Evolutionary conservation across 352 stramenopile genomes (phyloP).

Genomic region (Phytopythium vexans): DNA sequence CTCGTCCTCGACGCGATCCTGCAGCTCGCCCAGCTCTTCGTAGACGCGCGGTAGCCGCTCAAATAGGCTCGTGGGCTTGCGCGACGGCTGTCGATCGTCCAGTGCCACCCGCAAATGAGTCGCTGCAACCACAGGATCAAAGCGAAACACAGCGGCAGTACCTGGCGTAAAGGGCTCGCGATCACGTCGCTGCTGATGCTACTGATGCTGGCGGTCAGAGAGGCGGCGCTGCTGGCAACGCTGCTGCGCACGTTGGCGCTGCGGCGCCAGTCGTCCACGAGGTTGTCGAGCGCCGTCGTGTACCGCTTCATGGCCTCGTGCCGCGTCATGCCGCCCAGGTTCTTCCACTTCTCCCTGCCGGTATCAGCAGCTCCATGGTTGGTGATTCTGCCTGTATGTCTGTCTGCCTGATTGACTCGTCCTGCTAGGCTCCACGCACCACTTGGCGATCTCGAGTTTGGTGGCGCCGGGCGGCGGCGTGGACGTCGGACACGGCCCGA

Average conservation of each 20-base stretch:
- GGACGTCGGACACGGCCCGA: constrained; percentile 40
- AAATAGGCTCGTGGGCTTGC: constrained; percentile 56
- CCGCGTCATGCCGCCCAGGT: constrained; percentile 58
- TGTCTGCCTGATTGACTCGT: too few relatives aligned
- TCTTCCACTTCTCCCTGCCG: constrained; percentile 69
- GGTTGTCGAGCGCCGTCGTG: constrained; percentile 68
- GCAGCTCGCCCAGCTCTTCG: constrained; percentile 61
- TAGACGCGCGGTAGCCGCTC: constrained; percentile 63
- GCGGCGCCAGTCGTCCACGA: constrained; percentile 80
- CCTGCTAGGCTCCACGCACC: too few relatives aligned
- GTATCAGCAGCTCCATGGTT: too few relatives aligned
- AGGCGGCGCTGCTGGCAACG: constrained; percentile 8
- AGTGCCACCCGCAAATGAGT: neutral
- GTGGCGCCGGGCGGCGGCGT: constrained; percentile 27
- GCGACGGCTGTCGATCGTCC: constrained; percentile 4
- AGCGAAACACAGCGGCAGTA: neutral
- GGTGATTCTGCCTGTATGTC: neutral
- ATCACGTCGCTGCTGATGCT: constrained; percentile 4
- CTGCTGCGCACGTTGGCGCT: constrained; percentile 38
- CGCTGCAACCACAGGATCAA: too few relatives aligned
- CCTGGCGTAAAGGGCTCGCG: neutral
- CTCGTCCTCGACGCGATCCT: constrained; percentile 71
- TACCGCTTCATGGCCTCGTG: constrained; percentile 82
- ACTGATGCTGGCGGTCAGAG: constrained; percentile 9
- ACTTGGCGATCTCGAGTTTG: constrained; percentile 60